Evolutionary conservation across 1,284 basidiomycete genomes (phyloP).

Genomic region (Porogramme epimiltina): DNA sequence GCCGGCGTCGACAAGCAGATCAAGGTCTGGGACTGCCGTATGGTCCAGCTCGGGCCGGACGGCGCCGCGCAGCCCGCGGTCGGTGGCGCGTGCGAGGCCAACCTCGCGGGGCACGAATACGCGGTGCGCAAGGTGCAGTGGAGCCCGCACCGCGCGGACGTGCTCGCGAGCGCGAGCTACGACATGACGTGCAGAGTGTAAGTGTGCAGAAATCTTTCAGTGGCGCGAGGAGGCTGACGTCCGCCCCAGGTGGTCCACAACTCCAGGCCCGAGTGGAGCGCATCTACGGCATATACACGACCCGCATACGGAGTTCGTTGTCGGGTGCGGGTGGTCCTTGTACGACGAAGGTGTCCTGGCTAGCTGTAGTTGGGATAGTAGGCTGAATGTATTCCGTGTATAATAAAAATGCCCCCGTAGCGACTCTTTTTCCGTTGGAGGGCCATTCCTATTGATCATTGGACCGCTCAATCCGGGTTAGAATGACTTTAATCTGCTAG

Average conservation of each 20-base stretch:
- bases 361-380: constrained; percentile 89
- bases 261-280: constrained; percentile 51
- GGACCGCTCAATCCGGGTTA: too few relatives aligned
- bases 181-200: constrained; percentile 96
- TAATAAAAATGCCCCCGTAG: constrained; percentile 22
- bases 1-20: constrained; percentile 81
- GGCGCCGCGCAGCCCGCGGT: constrained; percentile 41
- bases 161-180: constrained; percentile 87
- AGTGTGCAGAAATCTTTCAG: constrained; percentile 39
- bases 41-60: constrained; percentile 55
- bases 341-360: constrained; percentile 87
- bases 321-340: constrained; percentile 87
- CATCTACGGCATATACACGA: constrained; percentile 76
- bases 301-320: constrained; percentile 93
- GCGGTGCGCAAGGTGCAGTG: constrained; percentile 81
- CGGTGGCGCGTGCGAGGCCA: constrained; percentile 68
- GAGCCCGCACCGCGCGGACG: constrained; percentile 73
- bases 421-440: too few relatives aligned
- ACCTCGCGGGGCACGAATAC: constrained; percentile 79
- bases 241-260: constrained; percentile 61
- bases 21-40: constrained; percentile 87
- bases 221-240: neutral
- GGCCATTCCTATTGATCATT: too few relatives aligned
- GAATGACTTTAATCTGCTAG: too few relatives aligned
- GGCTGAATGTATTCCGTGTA: constrained; percentile 75